Evolutionary conservation across 371 early-diverging fungal species (phyloP), one percentile per base, ranked within the genome.

Genomic region (Mucor mucedo): DNA sequence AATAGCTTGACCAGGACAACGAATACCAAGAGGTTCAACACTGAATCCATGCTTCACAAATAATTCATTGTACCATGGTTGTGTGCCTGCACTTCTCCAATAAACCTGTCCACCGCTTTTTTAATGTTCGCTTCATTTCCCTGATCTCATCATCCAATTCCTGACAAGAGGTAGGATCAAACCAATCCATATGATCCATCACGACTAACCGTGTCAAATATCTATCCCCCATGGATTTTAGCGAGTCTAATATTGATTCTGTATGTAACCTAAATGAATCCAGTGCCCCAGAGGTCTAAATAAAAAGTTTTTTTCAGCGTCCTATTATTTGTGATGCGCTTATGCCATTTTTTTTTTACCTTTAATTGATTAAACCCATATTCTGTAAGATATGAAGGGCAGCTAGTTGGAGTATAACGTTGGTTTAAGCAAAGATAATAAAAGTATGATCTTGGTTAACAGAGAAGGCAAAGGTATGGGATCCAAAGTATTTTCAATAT

Each of bases 141-240:
- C 27, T 60, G 45, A 92, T 87, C 72, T 94, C 93, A 6, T 80
- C 78, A 40, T 87, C 84, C 5, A 81, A 40, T 32, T 81, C 79
- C 21, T 59, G 62, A 41, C 84, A 86, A 53, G 86, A 83, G 41
- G 84, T 71, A 9, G 76, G 72, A 35, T 82, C 75, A 70, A 92
- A 92, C 95, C 95, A 93, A 68, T 94, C 93, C 85, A 94, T 87
- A 69, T 94, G 95, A 70, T 94, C 95, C 93, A 94, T 94, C 11
- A 93, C 77, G 10, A 93, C 89, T 13, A 91, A 84, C 38, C 88
- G 86, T 52, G 90, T 89, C 35, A 94, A 71, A 65, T 91, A 89
- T n/a, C 85, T 84, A 11, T 81, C 77, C 13, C 73, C 72, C 62
- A 90, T 64, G 16, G 72, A 72, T 6, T 66, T 62, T 16, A 93